Evolutionary conservation across 2,329 filamentous ascomycete genomes (phyloP), one percentile per base, ranked within the genome.

Genomic region (Monilinia fructicola): DNA sequence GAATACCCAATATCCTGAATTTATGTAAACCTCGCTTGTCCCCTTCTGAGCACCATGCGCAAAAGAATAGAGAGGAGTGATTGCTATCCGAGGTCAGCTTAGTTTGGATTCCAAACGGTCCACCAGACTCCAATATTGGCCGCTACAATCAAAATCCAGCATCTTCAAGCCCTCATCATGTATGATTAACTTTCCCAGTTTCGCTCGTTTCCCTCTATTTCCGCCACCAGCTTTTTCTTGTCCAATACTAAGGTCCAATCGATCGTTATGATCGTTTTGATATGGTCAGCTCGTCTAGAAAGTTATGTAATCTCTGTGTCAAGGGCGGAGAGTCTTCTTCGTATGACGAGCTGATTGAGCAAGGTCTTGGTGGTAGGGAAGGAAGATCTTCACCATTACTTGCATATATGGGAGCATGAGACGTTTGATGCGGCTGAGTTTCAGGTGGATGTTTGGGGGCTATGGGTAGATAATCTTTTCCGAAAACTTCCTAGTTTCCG

Each of bases 81-180:
- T 21, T 14, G 10, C 6, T 38, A 21, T 18, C 31, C 31, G 38
- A 26, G 28, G 59, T 18, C 23, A 48, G 26, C 54, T 28, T 65
- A 61, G 6, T 52, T 65, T 35, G 64, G 64, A 55, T 92, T 90
- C 85, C 93, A 97, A 4, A 91, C 87, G 73, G 88, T 88, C 93
- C 94, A 98, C 92, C 93, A 99, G 21, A 98, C 81, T 1, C 91
- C 92, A 79, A 99, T 86, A 75, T 97, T 97, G 14, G 93, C 90
- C 4, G 94, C 92, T 26, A 99, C 92, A 0, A 96, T 82, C 67
- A 99, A 78, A 78, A 81, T 99, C 95, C 73, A 98, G 78, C 94
- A 99, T 98, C 81, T 96, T 96, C 71, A 96, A 79, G 0, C 95
- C 95, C 74, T 96, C 93, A 66, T 94, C 88, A 72, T 93, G 87